Conservation (phyloP, 495 filamentous ascomycete genomes). For the Filosporella fistucella region DNA sequence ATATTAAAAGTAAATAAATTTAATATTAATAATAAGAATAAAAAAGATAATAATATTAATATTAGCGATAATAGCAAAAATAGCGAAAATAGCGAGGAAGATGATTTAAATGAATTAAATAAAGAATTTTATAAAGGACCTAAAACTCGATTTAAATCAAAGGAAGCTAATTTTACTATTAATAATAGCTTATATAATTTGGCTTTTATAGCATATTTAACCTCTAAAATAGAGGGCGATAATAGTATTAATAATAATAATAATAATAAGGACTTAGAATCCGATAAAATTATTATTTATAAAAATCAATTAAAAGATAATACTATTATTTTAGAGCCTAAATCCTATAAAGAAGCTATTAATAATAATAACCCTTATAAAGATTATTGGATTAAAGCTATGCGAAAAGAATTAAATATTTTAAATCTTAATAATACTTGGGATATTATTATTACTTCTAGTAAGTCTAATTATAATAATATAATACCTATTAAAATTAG, state of each 20-base stretch:
- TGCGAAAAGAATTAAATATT: neutral
- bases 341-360: constrained; percentile 6
- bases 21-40: neutral
- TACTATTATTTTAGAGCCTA: constrained; percentile 7
- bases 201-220: no score
- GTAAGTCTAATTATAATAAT: neutral
- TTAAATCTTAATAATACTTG: neutral
- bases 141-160: no score
- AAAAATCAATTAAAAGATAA: neutral
- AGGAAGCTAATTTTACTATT: no score
- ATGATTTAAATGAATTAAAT: no score
- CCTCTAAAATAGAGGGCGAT: no score
- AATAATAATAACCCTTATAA: constrained; percentile 12
- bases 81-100: no score
- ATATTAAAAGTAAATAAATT: neutral
- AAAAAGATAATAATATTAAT: neutral
- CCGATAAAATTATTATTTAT: neutral
- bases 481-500: constrained; percentile 4
- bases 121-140: no score
- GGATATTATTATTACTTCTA: neutral
- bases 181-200: no score
- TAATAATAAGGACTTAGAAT: neutral
- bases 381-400: constrained; percentile 3
- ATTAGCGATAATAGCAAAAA: neutral
- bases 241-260: no score